Evolutionary conservation across 192 early-diverging fungal species (phyloP).

Genomic region (Coemansia furcata): DNA sequence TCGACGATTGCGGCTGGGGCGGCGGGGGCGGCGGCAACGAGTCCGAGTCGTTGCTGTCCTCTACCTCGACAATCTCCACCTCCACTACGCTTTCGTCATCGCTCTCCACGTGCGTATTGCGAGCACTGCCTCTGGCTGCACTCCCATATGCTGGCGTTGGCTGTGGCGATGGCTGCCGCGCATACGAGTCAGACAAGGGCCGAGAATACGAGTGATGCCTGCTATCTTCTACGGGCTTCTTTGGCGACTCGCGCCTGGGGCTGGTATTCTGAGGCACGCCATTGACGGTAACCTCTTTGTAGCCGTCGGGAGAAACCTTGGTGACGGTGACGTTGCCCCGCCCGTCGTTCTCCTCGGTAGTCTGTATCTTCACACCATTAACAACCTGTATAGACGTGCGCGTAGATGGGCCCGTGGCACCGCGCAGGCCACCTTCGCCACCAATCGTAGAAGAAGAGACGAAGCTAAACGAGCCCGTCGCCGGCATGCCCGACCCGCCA

Average conservation of each 20-base stretch:
- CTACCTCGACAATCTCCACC: conserved; percentile 37
- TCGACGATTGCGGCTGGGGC: background rate
- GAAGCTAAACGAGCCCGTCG: conserved; percentile 50
- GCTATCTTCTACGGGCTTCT: conserved; percentile 11
- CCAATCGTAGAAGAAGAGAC: conserved; percentile 43
- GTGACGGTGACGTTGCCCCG: conserved; percentile 47
- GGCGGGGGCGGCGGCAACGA: background rate
- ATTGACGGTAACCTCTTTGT: conserved; percentile 44
- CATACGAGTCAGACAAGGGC: conserved; percentile 3
- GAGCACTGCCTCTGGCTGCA: background rate
- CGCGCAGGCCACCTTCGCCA: conserved; percentile 31
- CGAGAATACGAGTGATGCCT: background rate
- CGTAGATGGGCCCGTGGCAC: conserved; percentile 30
- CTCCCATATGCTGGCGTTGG: conserved; percentile 1
- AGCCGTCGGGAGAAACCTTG: conserved; percentile 35
- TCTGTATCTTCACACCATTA: conserved; percentile 46
- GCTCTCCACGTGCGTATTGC: background rate
- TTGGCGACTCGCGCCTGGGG: conserved; percentile 3
- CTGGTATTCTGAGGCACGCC: conserved; percentile 32
- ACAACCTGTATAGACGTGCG: conserved; percentile 43
- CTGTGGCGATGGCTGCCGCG: background rate
- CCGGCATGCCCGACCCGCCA: conserved; percentile 21
- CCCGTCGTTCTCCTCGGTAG: conserved; percentile 46
- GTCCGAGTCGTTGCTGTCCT: conserved; percentile 14
- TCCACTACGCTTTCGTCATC: conserved; percentile 31